Evolutionary conservation across 2,329 filamentous ascomycete genomes (phyloP).

Genomic region (Harringtonia aguacate): DNA sequence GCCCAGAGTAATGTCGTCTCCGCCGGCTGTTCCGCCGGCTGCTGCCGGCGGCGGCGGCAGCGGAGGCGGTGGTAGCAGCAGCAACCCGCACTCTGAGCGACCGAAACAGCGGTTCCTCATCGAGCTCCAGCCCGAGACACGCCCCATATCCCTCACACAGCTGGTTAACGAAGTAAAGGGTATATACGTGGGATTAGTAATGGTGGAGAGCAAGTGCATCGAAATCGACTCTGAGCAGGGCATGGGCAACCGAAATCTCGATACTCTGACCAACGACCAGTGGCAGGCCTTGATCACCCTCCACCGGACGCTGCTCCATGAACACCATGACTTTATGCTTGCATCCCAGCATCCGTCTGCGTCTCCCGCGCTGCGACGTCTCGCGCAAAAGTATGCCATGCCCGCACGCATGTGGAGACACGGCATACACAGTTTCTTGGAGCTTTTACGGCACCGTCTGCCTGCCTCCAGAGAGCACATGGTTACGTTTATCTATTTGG

Average conservation of each 20-base stretch:
- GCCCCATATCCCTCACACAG: slow-evolving; percentile 66
- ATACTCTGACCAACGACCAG: slow-evolving; percentile 50
- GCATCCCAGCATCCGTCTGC: slow-evolving; percentile 80
- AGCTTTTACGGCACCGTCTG: slow-evolving; percentile 62
- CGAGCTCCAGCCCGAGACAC: slow-evolving; percentile 46
- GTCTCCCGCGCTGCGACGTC: slow-evolving; percentile 49
- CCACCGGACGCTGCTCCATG: slow-evolving; percentile 69
- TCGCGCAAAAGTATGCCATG: slow-evolving; percentile 81
- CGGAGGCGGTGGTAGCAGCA: too few relatives aligned
- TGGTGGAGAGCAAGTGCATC: slow-evolving; percentile 82
- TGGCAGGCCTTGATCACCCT: slow-evolving; percentile 78
- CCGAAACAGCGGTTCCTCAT: slow-evolving; percentile 3
- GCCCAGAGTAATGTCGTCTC: too few relatives aligned
- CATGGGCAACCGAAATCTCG: slow-evolving; percentile 26
- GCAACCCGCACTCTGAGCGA: too few relatives aligned
- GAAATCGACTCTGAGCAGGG: slow-evolving; percentile 59
- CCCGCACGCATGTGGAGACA: slow-evolving; percentile 90
- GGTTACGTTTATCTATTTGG: slow-evolving; percentile 79
- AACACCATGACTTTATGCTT: slow-evolving; percentile 79
- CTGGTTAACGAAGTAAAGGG: slow-evolving; percentile 72
- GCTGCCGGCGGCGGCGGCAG: too few relatives aligned
- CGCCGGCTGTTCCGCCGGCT: too few relatives aligned
- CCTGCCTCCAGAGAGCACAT: slow-evolving; percentile 78
- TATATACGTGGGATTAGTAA: slow-evolving; percentile 72
- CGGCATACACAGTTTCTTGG: slow-evolving; percentile 77